Conservation (phyloP, 805 yeast genomes). For the Hyphopichia homilentoma region DNA sequence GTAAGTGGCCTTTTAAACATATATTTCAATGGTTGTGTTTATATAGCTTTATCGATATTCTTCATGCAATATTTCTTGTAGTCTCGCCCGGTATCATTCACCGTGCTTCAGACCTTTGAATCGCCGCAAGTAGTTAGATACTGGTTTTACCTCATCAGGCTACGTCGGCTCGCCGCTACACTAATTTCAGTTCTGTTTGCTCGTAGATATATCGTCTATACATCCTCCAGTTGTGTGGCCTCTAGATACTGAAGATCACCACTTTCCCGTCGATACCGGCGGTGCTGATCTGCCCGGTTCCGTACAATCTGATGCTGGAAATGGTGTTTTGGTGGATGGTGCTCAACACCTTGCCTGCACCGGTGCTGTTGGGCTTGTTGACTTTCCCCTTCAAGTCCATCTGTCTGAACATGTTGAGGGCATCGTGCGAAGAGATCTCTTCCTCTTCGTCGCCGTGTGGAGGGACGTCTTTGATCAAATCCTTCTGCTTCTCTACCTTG, state of each 20-base stretch:
- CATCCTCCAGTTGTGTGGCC: no score
- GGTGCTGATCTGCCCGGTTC: constrained; percentile 47
- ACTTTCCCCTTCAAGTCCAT: constrained; percentile 90
- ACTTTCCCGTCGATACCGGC: constrained; percentile 91
- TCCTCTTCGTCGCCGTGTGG: constrained; percentile 18
- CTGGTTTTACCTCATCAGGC: no score
- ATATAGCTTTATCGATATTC: no score
- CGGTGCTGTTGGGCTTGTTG: constrained; percentile 29
- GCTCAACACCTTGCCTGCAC: constrained; percentile 43
- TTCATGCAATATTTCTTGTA: no score
- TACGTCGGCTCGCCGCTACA: no score
- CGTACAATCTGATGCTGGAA: constrained; percentile 53
- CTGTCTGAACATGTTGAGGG: constrained; percentile 91
- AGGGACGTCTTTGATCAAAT: constrained; percentile 45
- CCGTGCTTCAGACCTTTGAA: no score
- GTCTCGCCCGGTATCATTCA: no score
- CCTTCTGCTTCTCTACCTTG: constrained; percentile 50
- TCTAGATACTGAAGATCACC: constrained; percentile 55
- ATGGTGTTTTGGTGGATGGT: constrained; percentile 93
- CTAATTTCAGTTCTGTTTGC: no score
- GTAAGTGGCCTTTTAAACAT: no score
- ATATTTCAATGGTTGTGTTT: no score
- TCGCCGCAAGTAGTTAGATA: no score
- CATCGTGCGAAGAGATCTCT: constrained; percentile 66
- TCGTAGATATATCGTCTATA: no score